phyloP scores from a whole-genome alignment of 2,329 filamentous ascomycete genomes.

The Botrytis pseudocinerea region DNA sequence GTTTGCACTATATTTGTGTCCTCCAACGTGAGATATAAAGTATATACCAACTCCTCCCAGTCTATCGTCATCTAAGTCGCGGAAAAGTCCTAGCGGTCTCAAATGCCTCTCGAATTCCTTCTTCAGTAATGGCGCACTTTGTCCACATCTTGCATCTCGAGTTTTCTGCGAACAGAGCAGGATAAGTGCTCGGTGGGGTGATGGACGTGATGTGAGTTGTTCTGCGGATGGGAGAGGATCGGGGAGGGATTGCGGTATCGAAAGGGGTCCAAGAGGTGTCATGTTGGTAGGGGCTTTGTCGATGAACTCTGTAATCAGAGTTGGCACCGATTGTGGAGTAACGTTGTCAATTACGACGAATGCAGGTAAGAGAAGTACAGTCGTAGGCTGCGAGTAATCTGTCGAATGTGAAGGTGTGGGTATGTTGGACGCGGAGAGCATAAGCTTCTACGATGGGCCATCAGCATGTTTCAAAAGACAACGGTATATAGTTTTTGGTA shows the following conservation, averaged over 20 bases:
- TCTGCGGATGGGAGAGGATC: conserved; percentile 40
- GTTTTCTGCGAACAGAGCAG: conserved; percentile 92
- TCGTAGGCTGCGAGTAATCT: conserved; percentile 70
- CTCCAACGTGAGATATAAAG: conserved; percentile 94
- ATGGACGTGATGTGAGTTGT: conserved; percentile 60
- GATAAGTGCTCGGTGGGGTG: conserved; percentile 82
- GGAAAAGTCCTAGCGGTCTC: conserved; percentile 77
- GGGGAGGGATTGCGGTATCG: conserved; percentile 40
- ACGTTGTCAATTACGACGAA: conserved; percentile 84
- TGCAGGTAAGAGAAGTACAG: conserved; percentile 78
- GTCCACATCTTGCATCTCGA: conserved; percentile 92
- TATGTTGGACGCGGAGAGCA: conserved; percentile 91
- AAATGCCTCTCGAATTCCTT: conserved; percentile 89
- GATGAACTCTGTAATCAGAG: conserved; percentile 70
- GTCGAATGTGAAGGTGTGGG: conserved; percentile 68
- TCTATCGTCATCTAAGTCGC: conserved; percentile 83
- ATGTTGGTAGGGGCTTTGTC: conserved; percentile 72
- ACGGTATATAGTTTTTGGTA: conserved; percentile 27
- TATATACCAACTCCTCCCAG: conserved; percentile 93
- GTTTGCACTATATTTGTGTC: conserved; percentile 95
- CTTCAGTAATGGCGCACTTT: conserved; percentile 85
- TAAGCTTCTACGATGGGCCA: conserved; percentile 64
- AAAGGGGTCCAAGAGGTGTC: conserved; percentile 64
- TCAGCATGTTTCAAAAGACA: conserved; percentile 10
- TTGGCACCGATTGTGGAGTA: conserved; percentile 69